Evolutionary conservation across 2,329 filamentous ascomycete genomes (phyloP), one percentile per base, ranked within the genome.

Genomic region (Botryotinia narcissicola): DNA sequence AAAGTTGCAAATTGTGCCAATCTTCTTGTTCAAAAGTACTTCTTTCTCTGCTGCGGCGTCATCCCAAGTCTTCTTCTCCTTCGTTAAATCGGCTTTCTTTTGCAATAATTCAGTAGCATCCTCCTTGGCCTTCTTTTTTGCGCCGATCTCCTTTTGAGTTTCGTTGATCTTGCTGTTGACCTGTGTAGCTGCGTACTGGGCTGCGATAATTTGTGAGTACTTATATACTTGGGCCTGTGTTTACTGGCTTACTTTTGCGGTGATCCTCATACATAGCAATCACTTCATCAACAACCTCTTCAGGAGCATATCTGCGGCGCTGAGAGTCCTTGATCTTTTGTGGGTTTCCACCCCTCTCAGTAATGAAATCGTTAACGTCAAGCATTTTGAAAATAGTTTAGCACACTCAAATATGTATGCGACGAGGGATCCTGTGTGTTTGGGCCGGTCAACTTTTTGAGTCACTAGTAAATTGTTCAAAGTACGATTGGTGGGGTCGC

Each of bases 51-150:
- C 85, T 3, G 94, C 94, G 73, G 88, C 84, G 48, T 94, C 92
- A 78, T 94, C 89, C 74, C 94, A 86, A 62, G 87, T 87, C 84
- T 95, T 95, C 86, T 97, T 95, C 83, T 94, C 87, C 83, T 93
- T 91, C 80, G 95, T 91, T 67, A 97, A 84, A 6, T 90, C 89
- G 69, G 87, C 86, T 84, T 97, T 98, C 82, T 95, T 86, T 80
- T 91, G 86, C 74, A 98, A 86, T 75, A 98, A 86, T 59, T 94
- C 92, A 78, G 89, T 89, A 59, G 94, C 94, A 82, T 95, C 90
- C 84, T 97, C 94, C 86, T 98, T 97, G 78, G 91, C 91, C 89
- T 97, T 97, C 86, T 97, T 97, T 87, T 95, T 97, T 80, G 89
- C 86, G 29, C 93, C 94, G 81, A 98, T 97, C 82, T 94, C 90